Base-by-base conservation (phyloP, 352 stramenopile genomes). In the Globisporangium okanoganense region DNA sequence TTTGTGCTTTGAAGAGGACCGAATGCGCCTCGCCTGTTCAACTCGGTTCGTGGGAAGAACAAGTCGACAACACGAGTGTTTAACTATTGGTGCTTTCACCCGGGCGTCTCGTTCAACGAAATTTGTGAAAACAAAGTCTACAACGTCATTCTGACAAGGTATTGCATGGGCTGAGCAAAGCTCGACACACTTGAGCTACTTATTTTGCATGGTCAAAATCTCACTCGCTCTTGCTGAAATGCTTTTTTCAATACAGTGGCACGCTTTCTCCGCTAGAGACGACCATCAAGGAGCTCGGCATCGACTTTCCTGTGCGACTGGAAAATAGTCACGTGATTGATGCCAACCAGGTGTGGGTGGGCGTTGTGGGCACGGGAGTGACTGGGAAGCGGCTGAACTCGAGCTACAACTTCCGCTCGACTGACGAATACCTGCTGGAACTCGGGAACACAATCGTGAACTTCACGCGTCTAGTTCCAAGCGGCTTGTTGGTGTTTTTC, bases 81-180 rank as follows among this genome's bases (percentile, higher is more conserved):
- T 53, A 97, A 97, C 65, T 99, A 99, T 73, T 99, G 97, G 97
- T 99, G 98, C 66, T 99, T 99, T 67, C 94, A 97, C 56, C 96
- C 97, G 10, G 91, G 93, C 9, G 82, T 99, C 1, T 96, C 97
- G 0, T 98, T 99, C 68, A 73, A 94, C 67, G 95, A 99, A 69
- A 89, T 99, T 20, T 85, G 81, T 36, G 78, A 80, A 36, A 91
- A 98, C 40, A 96, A 93, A 56, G 88, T 95, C 35, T 87, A 94
- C 71, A 95, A 94, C 50, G 73, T 95, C 41, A 88, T 94, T 22
- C 65, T 95, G 40, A 95, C 87, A 20, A 95, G 85, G 85, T 92
- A 47, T 13, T 10, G 38, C 1, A 14, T 33, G 9, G 4, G 7
- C 31, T 47, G 33, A 38, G 10, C 35, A 2, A 3, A 24, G 9